phyloP scores from a whole-genome alignment of 495 filamentous ascomycete species.

The Corynascus novoguineensis region DNA sequence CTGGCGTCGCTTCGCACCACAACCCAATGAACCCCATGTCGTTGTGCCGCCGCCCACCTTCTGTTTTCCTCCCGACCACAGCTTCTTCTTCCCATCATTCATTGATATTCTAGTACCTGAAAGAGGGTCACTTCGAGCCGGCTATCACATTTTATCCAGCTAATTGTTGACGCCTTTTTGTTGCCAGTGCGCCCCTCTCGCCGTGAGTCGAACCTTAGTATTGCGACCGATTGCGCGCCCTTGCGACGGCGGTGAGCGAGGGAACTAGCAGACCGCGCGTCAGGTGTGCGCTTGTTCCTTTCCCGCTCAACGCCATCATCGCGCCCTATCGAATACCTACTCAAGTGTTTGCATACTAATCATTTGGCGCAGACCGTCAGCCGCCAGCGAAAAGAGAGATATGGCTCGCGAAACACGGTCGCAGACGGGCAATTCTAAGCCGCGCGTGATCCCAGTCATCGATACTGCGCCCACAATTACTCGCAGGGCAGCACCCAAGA shows the following conservation, averaged over 20 bases:
- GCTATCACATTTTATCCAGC: background rate
- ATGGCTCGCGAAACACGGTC: slow-evolving; percentile 55
- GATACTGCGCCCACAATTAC: slow-evolving; percentile 47
- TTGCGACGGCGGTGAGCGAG: background rate
- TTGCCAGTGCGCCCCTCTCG: background rate
- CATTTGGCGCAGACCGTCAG: slow-evolving; percentile 9
- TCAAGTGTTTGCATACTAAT: background rate
- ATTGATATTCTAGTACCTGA: background rate
- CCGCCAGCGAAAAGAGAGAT: slow-evolving; percentile 15
- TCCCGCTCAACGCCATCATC: background rate
- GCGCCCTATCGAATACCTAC: background rate
- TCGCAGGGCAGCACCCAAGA: slow-evolving; percentile 41
- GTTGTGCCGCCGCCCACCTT: slow-evolving; percentile 20
- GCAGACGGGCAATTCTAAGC: slow-evolving; percentile 49
- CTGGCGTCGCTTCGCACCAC: slow-evolving; percentile 10
- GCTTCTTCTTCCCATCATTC: background rate
- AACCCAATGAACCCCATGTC: slow-evolving; percentile 22
- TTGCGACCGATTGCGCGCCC: background rate
- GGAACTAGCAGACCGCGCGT: background rate
- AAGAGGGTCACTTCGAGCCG: background rate
- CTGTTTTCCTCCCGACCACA: slow-evolving; percentile 20
- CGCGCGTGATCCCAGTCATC: slow-evolving; percentile 47
- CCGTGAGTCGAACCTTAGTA: background rate
- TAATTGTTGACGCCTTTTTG: background rate
- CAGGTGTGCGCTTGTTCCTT: background rate